A percentile compares a stretch with the other conserved stretches of the same genome.
Evolutionary conservation across 768 basidiomycete species (phyloP).

Genomic region (Trametes villosa): DNA sequence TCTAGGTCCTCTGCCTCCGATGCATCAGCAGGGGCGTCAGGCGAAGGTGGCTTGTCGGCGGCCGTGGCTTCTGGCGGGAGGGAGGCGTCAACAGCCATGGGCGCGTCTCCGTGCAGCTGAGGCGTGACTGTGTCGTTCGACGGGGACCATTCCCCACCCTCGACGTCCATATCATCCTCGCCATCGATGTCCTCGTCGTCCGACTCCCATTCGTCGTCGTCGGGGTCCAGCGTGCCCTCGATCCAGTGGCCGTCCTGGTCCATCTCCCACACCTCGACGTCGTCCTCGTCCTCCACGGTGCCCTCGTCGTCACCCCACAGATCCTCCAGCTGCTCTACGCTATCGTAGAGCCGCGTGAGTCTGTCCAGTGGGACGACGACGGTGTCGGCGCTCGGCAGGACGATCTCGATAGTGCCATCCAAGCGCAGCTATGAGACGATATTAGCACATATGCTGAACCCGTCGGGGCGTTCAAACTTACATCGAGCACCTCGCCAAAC

Average conservation of each 20-base stretch:
- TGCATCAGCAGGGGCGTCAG: conserved; percentile 33
- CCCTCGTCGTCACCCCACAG: conserved; percentile 54
- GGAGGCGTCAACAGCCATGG: conserved; percentile 7
- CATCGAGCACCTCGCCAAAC: conserved; percentile 88
- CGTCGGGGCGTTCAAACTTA: conserved; percentile 39
- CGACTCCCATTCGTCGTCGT: conserved; percentile 40
- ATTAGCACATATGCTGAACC: neutral
- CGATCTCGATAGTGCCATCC: conserved; percentile 75
- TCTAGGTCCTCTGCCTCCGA: conserved; percentile 32
- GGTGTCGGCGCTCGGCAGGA: conserved; percentile 60
- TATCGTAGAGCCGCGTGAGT: conserved; percentile 79
- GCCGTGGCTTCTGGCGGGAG: neutral
- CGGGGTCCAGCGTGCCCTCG: conserved; percentile 27
- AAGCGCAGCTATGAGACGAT: conserved; percentile 58
- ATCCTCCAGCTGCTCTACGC: conserved; percentile 77
- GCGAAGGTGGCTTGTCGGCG: neutral
- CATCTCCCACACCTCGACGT: conserved; percentile 44
- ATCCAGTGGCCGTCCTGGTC: conserved; percentile 46
- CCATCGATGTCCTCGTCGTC: conserved; percentile 40
- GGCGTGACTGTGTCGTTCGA: conserved; percentile 22
- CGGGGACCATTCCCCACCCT: conserved; percentile 36
- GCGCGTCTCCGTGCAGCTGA: neutral
- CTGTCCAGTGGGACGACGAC: conserved; percentile 63
- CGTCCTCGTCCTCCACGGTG: conserved; percentile 46
- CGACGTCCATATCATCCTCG: conserved; percentile 45